A percentile compares a stretch with the other conserved stretches of the same genome.
These are phyloP conservation scores for Trifolium subterraneum DNA, from an alignment of 306 rosid genomes.

Conservation along the genomic window DNA sequence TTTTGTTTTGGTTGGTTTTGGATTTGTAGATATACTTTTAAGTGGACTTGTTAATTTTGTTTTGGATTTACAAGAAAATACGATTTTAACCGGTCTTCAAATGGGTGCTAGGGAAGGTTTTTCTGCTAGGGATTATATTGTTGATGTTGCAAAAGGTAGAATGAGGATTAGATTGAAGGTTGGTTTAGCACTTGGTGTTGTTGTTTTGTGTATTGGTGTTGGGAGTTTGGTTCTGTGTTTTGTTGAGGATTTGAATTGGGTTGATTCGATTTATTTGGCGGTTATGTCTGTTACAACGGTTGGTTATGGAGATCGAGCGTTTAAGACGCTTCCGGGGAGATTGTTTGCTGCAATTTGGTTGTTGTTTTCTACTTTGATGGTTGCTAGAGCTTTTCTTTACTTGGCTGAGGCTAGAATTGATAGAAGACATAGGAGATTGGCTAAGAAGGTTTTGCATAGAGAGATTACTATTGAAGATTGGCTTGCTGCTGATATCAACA, in stretches of 20 bases:
- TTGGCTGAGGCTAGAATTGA: constrained; percentile 84
- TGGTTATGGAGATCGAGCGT: constrained; percentile 84
- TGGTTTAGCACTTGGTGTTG: constrained; percentile 84
- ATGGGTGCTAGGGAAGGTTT: constrained; percentile 55
- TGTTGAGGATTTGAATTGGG: constrained; percentile 65
- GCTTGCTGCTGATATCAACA: constrained; percentile 76
- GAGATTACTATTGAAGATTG: constrained; percentile 78
- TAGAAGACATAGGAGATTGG: constrained; percentile 66
- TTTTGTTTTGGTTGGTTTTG: constrained; percentile 84
- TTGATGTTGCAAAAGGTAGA: constrained; percentile 85
- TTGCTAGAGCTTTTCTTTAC: constrained; percentile 78
- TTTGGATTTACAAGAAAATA: constrained; percentile 70
- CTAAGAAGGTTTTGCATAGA: constrained; percentile 71
- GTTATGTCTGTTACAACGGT: constrained; percentile 89
- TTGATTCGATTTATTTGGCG: constrained; percentile 74
- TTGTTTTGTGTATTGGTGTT: constrained; percentile 71
- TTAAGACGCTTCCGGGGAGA: constrained; percentile 70
- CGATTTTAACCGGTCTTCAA: constrained; percentile 59
- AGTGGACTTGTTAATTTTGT: constrained; percentile 81
- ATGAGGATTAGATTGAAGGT: constrained; percentile 88
- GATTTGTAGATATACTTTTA: constrained; percentile 71
- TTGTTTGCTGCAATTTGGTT: constrained; percentile 81
- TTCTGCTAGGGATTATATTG: constrained; percentile 64
- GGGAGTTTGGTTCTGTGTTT: constrained; percentile 67
- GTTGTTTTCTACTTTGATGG: constrained; percentile 76